These are phyloP conservation scores for Bolboschoenoplectus hybrid DNA, from an alignment of 202 grass and related monocot species.

Conservation along the genomic window DNA sequence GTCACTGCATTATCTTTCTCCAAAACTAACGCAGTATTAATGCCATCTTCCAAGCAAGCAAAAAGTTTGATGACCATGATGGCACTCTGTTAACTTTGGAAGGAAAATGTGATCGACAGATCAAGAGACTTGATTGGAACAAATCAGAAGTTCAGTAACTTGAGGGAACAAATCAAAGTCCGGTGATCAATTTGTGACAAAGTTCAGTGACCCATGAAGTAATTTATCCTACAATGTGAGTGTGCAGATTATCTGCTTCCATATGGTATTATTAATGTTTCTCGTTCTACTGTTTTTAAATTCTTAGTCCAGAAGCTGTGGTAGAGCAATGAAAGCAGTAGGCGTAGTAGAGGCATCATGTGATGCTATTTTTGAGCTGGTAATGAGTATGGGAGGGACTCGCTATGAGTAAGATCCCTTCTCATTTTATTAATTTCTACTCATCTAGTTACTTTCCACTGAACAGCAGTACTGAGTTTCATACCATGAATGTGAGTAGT, in stretches of 20 bases:
- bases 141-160: background rate
- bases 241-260: slow-evolving; percentile 13
- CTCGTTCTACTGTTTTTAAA: slow-evolving; percentile 48
- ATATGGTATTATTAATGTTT: slow-evolving; percentile 35
- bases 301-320: slow-evolving; percentile 83
- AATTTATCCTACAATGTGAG: slow-evolving; percentile 9
- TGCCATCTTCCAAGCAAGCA: background rate
- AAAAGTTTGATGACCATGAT: background rate
- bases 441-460: slow-evolving; percentile 5
- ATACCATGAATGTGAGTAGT: slow-evolving; percentile 5
- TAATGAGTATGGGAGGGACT: slow-evolving; percentile 92
- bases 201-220: background rate
- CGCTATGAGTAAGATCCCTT: slow-evolving; percentile 77
- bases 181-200: background rate
- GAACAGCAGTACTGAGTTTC: background rate
- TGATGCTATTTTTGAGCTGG: slow-evolving; percentile 93
- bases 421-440: slow-evolving; percentile 35
- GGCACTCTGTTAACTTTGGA: background rate
- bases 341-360: slow-evolving; percentile 91
- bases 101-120: slow-evolving; percentile 16
- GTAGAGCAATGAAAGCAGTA: slow-evolving; percentile 98
- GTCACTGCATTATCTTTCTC: slow-evolving; percentile 19
- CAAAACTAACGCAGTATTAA: background rate
- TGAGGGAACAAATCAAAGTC: slow-evolving; percentile 5
- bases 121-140: slow-evolving; percentile 17